Evolutionary conservation across 805 yeast species (phyloP), one percentile per base, ranked within the genome.

Genomic region (Yamadazyma endophytica): DNA sequence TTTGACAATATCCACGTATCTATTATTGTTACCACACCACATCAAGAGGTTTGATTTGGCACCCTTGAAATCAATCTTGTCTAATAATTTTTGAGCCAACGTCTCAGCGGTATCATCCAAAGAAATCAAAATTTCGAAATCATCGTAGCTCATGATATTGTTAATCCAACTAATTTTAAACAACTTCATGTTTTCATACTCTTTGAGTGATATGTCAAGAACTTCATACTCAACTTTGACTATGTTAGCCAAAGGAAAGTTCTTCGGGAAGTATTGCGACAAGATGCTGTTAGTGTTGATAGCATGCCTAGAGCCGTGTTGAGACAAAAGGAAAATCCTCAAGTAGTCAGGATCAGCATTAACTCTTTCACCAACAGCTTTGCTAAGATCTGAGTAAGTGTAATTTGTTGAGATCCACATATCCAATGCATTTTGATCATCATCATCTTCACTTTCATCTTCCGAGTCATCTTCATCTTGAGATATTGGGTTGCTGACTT

Each of bases 151-250:
- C 28, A 83, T 68, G 27, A 85, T 71, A 26, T 76, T 77, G 1
- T 80, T 75, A 24, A 89, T 62, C 90, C 94, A 87, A 32, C 69
- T 68, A 13, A 90, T 64, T 31, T 69, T 75, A 24, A 89, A 58
- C 4, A 76, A 56, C 36, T 75, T 75, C 78, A 86, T 73, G 40
- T 73, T 77, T 55, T 92, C 98, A 46, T 82, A 73, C 40, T 87
- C 94, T 21, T 64, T 70, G 32, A 90, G 61, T 2, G 89, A 77
- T 26, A 88, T 77, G 27, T 77, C 82, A 47, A 92, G 67, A 1
- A 82, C 58, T 49, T 90, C 96, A 52, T 83, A 90, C 42, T 79
- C 80, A 36, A 90, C 72, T 13, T 50, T 47, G 11, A 59, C 54
- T 4, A 61, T 51, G 25, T 68, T 70, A 6, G 71, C 61, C 14